A percentile compares a stretch with the other conserved stretches of the same genome.
Evolutionary conservation across 257 asterid genomes (phyloP).

Genomic region (Solanum raphanifolium): DNA sequence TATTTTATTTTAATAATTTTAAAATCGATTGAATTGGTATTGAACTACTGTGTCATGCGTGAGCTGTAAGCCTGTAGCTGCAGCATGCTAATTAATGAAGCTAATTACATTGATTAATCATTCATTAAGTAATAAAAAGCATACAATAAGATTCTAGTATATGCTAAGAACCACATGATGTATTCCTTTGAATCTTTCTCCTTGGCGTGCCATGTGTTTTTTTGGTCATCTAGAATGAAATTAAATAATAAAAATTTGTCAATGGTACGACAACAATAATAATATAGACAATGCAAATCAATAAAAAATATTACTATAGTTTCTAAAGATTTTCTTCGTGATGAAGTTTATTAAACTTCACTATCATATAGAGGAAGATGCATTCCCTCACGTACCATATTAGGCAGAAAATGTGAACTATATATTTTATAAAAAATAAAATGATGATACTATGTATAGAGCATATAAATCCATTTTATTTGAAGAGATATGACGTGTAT

Average conservation of each 20-base stretch:
- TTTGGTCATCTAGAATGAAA: not conserved
- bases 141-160: not conserved
- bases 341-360: not conserved
- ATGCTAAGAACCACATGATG: not conserved
- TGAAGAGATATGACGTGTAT: not conserved
- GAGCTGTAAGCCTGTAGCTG: not conserved
- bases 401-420: not conserved
- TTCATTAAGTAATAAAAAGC: not conserved
- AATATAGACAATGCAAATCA: not conserved
- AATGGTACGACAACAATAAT: not conserved
- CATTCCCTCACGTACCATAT: not conserved
- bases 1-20: too few species aligned
- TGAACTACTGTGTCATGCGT: not conserved
- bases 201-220: not conserved
- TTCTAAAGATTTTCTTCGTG: not conserved
- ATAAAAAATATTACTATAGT: not conserved
- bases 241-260: not conserved
- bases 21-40: not conserved
- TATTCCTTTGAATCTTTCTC: not conserved
- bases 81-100: not conserved
- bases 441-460: not conserved
- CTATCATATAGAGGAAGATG: not conserved
- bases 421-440: not conserved
- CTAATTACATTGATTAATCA: not conserved
- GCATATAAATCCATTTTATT: not conserved